These are phyloP conservation scores for Trichoderma asperellum DNA, from an alignment of 2,329 filamentous ascomycete genomes.

Conservation along the genomic window DNA sequence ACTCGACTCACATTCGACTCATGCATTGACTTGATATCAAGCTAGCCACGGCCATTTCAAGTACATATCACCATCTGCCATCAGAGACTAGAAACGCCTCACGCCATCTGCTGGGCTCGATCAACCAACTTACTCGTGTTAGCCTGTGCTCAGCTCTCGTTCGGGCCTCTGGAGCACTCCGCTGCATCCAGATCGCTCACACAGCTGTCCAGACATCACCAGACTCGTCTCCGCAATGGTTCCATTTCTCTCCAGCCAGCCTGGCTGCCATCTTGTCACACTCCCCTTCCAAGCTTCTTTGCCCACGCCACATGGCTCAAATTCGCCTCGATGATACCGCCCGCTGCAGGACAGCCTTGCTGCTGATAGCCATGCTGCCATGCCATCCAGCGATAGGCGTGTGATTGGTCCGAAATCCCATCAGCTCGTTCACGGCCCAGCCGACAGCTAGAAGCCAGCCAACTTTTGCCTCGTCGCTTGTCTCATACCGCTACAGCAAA, in stretches of 20 bases:
- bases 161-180: not conserved
- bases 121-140: slow-evolving; percentile 1
- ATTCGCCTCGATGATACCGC: slow-evolving; percentile 8
- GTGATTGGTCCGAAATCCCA: not conserved
- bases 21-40: not conserved
- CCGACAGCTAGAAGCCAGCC: not conserved
- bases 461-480: not conserved
- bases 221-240: slow-evolving; percentile 20
- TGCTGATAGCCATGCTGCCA: slow-evolving; percentile 5
- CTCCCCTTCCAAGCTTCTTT: slow-evolving; percentile 1
- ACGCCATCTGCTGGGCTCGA: not conserved
- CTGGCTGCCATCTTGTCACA: slow-evolving; percentile 7
- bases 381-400: not conserved
- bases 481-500: not conserved
- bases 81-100: not conserved
- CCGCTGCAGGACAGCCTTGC: not conserved
- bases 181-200: not conserved
- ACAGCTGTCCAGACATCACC: slow-evolving; percentile 8
- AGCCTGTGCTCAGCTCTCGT: not conserved
- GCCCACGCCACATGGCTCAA: slow-evolving; percentile 16
- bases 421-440: slow-evolving; percentile 16
- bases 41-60: not conserved
- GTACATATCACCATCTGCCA: not conserved
- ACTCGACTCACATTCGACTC: not conserved
- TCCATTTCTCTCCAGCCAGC: not conserved